Percentiles rank a stretch among this genome's conserved stretches.
Evolutionary conservation across 2,329 filamentous ascomycete genomes (phyloP).

Genomic region (Pseudocercospora fijiensis): DNA sequence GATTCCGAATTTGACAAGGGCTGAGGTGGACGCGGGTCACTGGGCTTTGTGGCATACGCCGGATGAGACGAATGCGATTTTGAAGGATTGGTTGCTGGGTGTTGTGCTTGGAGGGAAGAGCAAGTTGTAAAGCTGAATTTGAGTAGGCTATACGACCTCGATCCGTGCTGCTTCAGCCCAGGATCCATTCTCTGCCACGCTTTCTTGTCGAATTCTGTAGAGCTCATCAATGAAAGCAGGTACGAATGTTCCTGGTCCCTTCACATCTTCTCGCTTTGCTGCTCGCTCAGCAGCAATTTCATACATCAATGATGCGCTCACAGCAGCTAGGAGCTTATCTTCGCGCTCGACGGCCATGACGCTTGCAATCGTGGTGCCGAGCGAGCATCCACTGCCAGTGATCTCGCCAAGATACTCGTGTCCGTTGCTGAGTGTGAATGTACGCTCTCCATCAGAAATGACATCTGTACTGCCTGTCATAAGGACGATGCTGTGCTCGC

Average conservation of each 20-base stretch:
- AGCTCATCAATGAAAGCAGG: conserved; percentile 78
- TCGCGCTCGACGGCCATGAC: conserved; percentile 63
- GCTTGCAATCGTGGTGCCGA: conserved; percentile 78
- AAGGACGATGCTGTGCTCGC: conserved; percentile 70
- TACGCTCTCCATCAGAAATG: conserved; percentile 69
- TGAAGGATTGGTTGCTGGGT: conserved; percentile 66
- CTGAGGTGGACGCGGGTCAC: conserved; percentile 69
- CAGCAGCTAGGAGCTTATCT: conserved; percentile 68
- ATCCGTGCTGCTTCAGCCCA: conserved; percentile 59
- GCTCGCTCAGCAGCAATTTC: conserved; percentile 74
- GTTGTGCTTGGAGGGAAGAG: conserved; percentile 52
- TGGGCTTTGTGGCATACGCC: conserved; percentile 80
- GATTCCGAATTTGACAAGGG: conserved; percentile 64
- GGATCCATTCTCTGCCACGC: conserved; percentile 47
- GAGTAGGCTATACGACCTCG: conserved; percentile 37
- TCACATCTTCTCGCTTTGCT: conserved; percentile 59
- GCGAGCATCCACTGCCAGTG: conserved; percentile 75
- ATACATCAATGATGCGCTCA: conserved; percentile 74
- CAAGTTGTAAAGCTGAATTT: conserved; percentile 41
- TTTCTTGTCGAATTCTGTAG: conserved; percentile 50
- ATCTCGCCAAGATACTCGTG: conserved; percentile 68
- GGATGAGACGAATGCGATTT: conserved; percentile 65
- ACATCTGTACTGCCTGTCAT: conserved; percentile 80
- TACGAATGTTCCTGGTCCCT: conserved; percentile 82
- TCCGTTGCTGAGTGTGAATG: conserved; percentile 71